Conservation (phyloP, 352 stramenopile genomes). For the Globisporangium yorkense region DNA sequence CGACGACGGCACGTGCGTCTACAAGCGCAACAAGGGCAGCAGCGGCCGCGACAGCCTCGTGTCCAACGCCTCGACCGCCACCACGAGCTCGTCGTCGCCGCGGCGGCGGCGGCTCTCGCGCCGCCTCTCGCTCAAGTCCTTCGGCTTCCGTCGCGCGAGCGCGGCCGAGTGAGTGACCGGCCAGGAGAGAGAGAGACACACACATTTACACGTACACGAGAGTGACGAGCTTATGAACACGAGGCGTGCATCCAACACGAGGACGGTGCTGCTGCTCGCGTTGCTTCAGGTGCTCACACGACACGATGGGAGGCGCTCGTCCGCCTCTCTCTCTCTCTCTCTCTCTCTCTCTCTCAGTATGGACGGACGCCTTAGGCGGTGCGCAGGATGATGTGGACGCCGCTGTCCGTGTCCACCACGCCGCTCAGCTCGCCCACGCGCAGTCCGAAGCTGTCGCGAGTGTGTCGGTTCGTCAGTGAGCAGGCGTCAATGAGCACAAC, state of each 20-base stretch:
- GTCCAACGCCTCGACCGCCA: slow-evolving; percentile 16
- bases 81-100: slow-evolving; percentile 12
- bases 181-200: neutral
- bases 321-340: neutral
- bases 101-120: slow-evolving; percentile 17
- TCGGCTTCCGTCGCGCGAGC: slow-evolving; percentile 28
- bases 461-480: neutral
- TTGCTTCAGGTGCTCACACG: neutral
- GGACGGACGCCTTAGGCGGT: slow-evolving; percentile 41
- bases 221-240: slow-evolving; percentile 1
- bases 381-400: slow-evolving; percentile 96
- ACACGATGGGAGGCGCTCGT: neutral
- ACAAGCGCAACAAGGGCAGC: slow-evolving; percentile 25
- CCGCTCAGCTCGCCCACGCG: slow-evolving; percentile 90
- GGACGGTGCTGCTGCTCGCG: neutral
- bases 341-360: neutral
- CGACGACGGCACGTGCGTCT: slow-evolving; percentile 40
- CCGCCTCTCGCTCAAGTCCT: slow-evolving; percentile 22
- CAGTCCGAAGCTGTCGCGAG: slow-evolving; percentile 73
- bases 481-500: neutral
- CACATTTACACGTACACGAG: neutral
- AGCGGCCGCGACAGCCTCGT: slow-evolving; percentile 11
- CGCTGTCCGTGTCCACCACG: slow-evolving; percentile 94
- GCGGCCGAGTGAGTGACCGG: slow-evolving; percentile 5
- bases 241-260: neutral